These are phyloP conservation scores for Aspergillus versicolor DNA, from an alignment of 2,329 filamentous ascomycete species.

Conservation along the genomic window DNA sequence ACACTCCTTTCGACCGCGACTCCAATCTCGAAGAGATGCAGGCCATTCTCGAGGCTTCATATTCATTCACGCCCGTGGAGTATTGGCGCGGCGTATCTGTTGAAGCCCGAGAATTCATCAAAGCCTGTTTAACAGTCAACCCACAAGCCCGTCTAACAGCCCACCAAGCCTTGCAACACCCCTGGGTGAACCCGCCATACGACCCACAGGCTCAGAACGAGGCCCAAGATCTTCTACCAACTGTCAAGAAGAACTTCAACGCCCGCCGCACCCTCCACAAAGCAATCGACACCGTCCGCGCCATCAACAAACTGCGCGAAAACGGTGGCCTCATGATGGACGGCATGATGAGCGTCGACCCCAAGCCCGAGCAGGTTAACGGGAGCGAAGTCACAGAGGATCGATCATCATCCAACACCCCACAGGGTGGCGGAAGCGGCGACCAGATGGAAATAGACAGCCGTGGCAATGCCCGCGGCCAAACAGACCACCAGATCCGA, in stretches of 20 bases:
- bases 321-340: conserved; percentile 64
- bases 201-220: conserved; percentile 41
- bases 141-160: conserved; percentile 84
- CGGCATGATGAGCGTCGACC: conserved; percentile 58
- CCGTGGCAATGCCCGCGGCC: conserved; percentile 4
- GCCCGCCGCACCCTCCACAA: conserved; percentile 64
- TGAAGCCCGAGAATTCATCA: conserved; percentile 88
- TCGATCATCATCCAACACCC: conserved; percentile 9
- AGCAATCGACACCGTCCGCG: conserved; percentile 66
- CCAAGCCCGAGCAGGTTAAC: conserved; percentile 48
- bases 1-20: conserved; percentile 96
- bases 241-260: conserved; percentile 71
- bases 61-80: conserved; percentile 88
- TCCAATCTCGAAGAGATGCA: conserved; percentile 99
- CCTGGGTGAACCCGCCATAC: conserved; percentile 62
- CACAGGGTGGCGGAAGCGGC: not conserved
- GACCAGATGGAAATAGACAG: conserved; percentile 6
- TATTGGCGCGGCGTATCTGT: conserved; percentile 92
- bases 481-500: conserved; percentile 50
- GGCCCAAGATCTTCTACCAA: conserved; percentile 60
- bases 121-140: conserved; percentile 86
- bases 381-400: conserved; percentile 44
- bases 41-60: conserved; percentile 94
- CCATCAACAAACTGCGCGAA: conserved; percentile 66
- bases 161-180: conserved; percentile 68